Conservation (phyloP, 768 basidiomycete genomes). For the Russula sp. region DNA sequence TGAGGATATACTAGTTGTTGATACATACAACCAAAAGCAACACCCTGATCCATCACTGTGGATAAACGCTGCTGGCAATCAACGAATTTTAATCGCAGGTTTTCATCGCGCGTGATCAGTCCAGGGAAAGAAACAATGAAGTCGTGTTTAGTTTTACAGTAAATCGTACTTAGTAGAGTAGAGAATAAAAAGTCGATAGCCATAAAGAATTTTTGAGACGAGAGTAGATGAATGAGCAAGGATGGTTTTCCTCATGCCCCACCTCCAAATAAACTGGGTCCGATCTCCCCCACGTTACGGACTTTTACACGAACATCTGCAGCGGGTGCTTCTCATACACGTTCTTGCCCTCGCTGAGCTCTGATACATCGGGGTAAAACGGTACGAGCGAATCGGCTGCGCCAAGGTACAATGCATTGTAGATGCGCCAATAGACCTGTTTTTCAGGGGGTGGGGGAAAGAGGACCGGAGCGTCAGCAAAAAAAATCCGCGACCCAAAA, state of each 20-base stretch:
- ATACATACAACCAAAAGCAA: slow-evolving; percentile 6
- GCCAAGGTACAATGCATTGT: slow-evolving; percentile 92
- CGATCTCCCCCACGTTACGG: not conserved
- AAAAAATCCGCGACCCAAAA: too few species aligned
- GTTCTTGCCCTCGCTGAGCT: slow-evolving; percentile 87
- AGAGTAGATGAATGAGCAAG: not conserved
- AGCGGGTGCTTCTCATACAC: slow-evolving; percentile 81
- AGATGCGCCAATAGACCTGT: slow-evolving; percentile 87
- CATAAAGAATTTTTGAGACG: not conserved
- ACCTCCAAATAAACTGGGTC: not conserved
- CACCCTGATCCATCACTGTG: not conserved
- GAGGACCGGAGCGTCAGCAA: too few species aligned
- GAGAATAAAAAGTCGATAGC: not conserved
- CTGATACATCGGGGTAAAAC: slow-evolving; percentile 89
- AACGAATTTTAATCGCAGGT: not conserved
- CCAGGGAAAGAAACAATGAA: not conserved
- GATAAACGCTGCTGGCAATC: not conserved
- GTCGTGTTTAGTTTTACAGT: slow-evolving; percentile 12
- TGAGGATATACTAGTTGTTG: not conserved
- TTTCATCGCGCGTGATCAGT: not conserved
- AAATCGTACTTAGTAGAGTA: slow-evolving; percentile 6
- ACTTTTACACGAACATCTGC: slow-evolving; percentile 71
- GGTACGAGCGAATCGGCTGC: slow-evolving; percentile 90
- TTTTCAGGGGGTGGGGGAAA: too few species aligned
- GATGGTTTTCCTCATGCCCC: not conserved